phyloP scores from a whole-genome alignment of 2,329 filamentous ascomycete genomes.

The Fusarium chlamydosporum region DNA sequence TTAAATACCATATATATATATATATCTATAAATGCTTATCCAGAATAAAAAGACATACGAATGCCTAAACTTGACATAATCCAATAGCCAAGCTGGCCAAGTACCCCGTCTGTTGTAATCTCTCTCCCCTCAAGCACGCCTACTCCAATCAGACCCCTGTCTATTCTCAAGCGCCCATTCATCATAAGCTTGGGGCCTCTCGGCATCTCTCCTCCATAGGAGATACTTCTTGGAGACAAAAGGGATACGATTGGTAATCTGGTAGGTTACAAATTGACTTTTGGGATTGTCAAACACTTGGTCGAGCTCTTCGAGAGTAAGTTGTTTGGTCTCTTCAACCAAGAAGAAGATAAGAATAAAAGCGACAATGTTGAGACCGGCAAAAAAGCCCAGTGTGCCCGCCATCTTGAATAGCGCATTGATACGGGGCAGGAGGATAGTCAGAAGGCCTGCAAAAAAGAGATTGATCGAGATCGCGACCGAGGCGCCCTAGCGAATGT shows the following conservation, averaged over 20 bases:
- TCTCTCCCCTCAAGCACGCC: not conserved
- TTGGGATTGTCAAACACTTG: conserved; percentile 51
- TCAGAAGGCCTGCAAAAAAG: conserved; percentile 62
- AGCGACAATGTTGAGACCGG: conserved; percentile 61
- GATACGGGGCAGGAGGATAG: conserved; percentile 59
- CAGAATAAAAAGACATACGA: not conserved
- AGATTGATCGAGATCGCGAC: conserved; percentile 65
- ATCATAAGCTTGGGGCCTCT: conserved; percentile 16
- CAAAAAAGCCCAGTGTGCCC: conserved; percentile 60
- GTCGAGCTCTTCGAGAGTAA: conserved; percentile 60
- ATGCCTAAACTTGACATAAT: not conserved
- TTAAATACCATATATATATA: not conserved
- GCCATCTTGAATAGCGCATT: conserved; percentile 47
- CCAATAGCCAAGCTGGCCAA: not conserved
- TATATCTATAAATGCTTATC: not conserved
- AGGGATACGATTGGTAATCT: conserved; percentile 54
- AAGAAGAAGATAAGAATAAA: conserved; percentile 63
- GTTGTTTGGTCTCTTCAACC: conserved; percentile 63
- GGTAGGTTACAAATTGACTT: conserved; percentile 56
- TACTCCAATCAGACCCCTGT: conserved; percentile 4
- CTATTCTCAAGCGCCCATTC: conserved; percentile 19
- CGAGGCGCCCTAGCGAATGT: conserved; percentile 58
- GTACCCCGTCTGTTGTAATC: not conserved
- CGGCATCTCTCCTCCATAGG: not conserved
- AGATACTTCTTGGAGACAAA: conserved; percentile 51